Base-by-base conservation (phyloP, 306 rosid species). In the Boehmeria nivea region DNA sequence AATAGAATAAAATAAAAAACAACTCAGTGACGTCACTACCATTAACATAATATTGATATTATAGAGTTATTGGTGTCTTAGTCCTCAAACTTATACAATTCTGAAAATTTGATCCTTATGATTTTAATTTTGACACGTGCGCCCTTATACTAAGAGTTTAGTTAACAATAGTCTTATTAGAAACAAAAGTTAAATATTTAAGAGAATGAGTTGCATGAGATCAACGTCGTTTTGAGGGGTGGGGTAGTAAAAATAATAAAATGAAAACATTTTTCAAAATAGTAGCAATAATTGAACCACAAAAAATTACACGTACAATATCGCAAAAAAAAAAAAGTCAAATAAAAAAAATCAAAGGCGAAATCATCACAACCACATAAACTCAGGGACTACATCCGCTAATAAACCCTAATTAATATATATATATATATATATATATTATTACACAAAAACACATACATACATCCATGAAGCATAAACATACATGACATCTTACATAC, bases 401-500 rank as follows among this genome's bases (percentile, higher is more conserved):
- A 43, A 43, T 43, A 43, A 12, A 2, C 48, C 48, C 12, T 1
- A 49, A 10, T 3, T 13, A 14, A 22, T 49, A 20, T 25, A n/a
- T 17, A 28, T 17, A 21, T 46, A 23, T 11, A 1, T 28, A 28
- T n/a, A n/a, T n/a, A n/a, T n/a, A n/a, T n/a, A n/a, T n/a, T n/a
- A 6, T 31, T 16, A 12, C 6, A 6, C 18, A 2, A 38, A 39
- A 58, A 46, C 47, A 4, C 48, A 60, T 44, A 60, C 54, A 51
- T 43, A 12, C 20, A 64, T 28, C n/a, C n/a, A n/a, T n/a, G n/a
- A n/a, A n/a, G 22, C 33, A 27, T 23, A 23, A 39, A 6, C 39
- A 59, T 15, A 15, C 43, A 65, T 43, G 34, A 39, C 38, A 57
- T 15, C 21, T 37, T 11, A 15, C 43, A 65, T 43, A 44, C 39